Conservation (phyloP, 2,329 filamentous ascomycete genomes). For the Ophiostoma sp. region DNA sequence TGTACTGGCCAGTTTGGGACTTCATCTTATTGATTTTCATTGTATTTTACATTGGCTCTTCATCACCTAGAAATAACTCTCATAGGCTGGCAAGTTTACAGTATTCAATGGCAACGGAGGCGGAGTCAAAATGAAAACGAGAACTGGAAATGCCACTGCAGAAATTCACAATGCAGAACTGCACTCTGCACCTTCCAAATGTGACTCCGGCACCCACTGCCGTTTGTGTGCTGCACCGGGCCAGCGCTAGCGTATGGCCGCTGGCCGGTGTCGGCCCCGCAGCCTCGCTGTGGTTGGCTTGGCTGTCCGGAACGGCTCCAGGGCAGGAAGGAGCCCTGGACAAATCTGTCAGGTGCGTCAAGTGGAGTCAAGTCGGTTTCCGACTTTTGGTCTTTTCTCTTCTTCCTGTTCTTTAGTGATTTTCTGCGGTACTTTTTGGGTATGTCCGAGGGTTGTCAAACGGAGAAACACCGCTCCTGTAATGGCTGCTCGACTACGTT, state of each 20-base stretch:
- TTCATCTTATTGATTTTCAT: neutral
- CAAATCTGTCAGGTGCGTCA: neutral
- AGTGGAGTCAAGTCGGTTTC: neutral
- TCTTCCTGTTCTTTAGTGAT: neutral
- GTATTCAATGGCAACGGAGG: neutral
- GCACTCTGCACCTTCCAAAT: conserved; percentile 8
- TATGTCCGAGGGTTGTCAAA: neutral
- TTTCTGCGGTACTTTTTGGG: neutral
- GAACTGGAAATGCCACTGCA: neutral
- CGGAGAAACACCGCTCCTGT: neutral
- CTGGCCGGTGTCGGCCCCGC: conserved; percentile 23
- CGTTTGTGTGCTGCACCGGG: conserved; percentile 1
- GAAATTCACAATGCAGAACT: neutral
- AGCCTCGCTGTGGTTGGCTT: conserved; percentile 13
- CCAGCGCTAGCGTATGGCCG: neutral
- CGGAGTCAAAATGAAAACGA: neutral
- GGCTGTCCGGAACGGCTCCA: conserved; percentile 18
- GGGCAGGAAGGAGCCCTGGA: conserved; percentile 6
- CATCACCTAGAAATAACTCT: no score
- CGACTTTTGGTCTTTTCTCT: neutral
- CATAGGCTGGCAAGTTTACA: neutral
- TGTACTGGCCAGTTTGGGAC: no score
- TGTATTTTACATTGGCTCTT: neutral
- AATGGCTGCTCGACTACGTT: neutral
- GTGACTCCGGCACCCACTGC: conserved; percentile 17